Percentiles rank a stretch among this genome's conserved stretches.
These are phyloP conservation scores for Emmonsiellopsis sp. DNA, from an alignment of 2,329 filamentous ascomycete genomes.

Conservation along the genomic window DNA sequence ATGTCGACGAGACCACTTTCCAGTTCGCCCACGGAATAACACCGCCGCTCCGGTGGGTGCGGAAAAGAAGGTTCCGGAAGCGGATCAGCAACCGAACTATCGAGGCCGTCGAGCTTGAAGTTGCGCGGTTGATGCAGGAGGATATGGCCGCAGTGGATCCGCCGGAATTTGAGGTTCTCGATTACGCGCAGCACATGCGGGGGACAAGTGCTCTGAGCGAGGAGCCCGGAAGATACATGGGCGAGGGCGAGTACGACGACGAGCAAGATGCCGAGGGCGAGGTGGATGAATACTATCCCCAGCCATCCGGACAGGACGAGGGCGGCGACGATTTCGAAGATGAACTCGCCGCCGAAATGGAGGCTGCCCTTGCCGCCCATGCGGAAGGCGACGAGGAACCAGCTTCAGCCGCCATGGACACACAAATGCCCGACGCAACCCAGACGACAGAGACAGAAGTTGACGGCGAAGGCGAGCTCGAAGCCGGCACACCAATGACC, in stretches of 20 bases:
- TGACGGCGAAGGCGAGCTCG: constrained; percentile 6
- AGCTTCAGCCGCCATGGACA: constrained; percentile 16
- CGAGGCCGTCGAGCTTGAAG: constrained; percentile 72
- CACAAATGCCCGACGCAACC: neutral
- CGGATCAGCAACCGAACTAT: constrained; percentile 75
- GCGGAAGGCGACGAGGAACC: constrained; percentile 21
- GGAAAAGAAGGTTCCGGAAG: constrained; percentile 74
- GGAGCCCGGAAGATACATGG: constrained; percentile 25
- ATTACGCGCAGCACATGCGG: constrained; percentile 41
- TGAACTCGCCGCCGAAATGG: constrained; percentile 35
- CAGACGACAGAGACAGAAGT: constrained; percentile 5
- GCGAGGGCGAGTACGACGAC: constrained; percentile 40
- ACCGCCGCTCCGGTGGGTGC: constrained; percentile 77
- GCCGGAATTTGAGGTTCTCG: constrained; percentile 57
- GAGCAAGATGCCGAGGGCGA: constrained; percentile 44
- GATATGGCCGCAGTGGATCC: constrained; percentile 53
- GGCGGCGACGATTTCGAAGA: constrained; percentile 32
- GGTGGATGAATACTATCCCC: constrained; percentile 32
- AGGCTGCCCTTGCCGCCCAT: constrained; percentile 32
- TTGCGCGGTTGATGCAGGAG: constrained; percentile 62
- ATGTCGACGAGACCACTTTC: constrained; percentile 57
- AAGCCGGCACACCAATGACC: constrained; percentile 23
- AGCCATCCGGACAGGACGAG: constrained; percentile 26
- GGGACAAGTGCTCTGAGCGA: constrained; percentile 34
- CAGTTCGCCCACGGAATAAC: constrained; percentile 81